Base-by-base conservation (phyloP, 495 filamentous ascomycete species). In the Penicillium herquei region DNA sequence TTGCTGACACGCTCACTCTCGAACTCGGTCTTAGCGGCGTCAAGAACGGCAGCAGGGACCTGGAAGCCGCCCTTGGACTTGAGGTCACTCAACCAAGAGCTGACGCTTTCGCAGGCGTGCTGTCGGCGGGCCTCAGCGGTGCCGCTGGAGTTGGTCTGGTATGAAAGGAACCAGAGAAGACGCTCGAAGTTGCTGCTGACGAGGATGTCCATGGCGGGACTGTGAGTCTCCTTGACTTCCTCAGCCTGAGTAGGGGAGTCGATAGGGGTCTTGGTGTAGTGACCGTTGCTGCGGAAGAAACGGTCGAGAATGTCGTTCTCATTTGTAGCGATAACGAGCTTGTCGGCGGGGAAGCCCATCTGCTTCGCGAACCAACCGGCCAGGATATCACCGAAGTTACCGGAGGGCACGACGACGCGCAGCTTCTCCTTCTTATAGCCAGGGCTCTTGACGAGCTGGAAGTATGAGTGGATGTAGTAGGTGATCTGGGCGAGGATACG, bases 371-470 rank as follows among this genome's bases (percentile, higher is more conserved):
- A 96, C 69, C 88, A 98, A 41, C 94, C 94, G 0, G 94, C 92
- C 3, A 97, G 81, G 60, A 98, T 87, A 66, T 98, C 87, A n/a
- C 92, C 93, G 67, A 98, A 98, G 79, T 98, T 98, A 11, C 94
- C 93, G 3, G 91, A 90, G 2, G 94, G 94, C 0, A 90, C 87
- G 8, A 93, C 88, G 63, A 89, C 92, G 43, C 90, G 84, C 52
- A 96, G 76, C 58, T 85, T 84, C 13, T 76, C 76, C 1, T 81
- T 72, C 52, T 81, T 78, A 30, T 76, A 73, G 0, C 71, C 39
- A 5, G 81, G 68, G 10, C 78, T 73, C 42, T 77, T 76, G 13
- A 75, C 74, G 34, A 98, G 82, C 11, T 85, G 76, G 72, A 96
- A 92, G 79, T 97, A 98, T 3, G 92, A 81, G 66, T 90, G 75